Conservation (phyloP, 2,329 filamentous ascomycete species). For the Trichophyton mentagrophytes region DNA sequence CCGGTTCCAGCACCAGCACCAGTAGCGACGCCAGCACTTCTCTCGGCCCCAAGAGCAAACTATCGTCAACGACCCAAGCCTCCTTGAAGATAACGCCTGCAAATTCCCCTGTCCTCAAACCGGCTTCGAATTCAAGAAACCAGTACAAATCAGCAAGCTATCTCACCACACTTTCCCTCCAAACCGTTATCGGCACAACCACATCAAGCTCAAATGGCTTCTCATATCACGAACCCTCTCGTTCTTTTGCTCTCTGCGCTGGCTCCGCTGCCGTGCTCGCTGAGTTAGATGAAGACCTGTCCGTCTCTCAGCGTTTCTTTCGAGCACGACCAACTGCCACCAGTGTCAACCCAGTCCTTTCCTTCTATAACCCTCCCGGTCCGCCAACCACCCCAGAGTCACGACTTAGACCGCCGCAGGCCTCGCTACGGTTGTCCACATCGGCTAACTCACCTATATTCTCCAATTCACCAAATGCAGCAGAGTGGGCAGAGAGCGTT, state of each 20-base stretch:
- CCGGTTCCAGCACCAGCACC: constrained; percentile 23
- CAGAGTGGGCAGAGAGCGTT: constrained; percentile 46
- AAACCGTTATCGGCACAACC: constrained; percentile 82
- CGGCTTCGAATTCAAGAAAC: constrained; percentile 46
- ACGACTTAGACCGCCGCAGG: constrained; percentile 45
- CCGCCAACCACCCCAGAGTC: constrained; percentile 43
- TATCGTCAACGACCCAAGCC: constrained; percentile 19
- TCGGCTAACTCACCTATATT: constrained; percentile 32
- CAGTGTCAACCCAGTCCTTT: constrained; percentile 50
- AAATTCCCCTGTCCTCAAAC: constrained; percentile 56
- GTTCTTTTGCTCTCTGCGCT: constrained; percentile 74
- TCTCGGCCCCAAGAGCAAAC: constrained; percentile 25
- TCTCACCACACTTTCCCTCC: constrained; percentile 51
- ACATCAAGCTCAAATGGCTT: constrained; percentile 75
- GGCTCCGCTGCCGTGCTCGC: constrained; percentile 89
- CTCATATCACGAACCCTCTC: constrained; percentile 58
- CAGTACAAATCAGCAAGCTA: constrained; percentile 39
- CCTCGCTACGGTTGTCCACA: constrained; percentile 23
- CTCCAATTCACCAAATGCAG: constrained; percentile 15
- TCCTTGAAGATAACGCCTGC: constrained; percentile 59
- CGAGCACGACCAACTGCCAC: constrained; percentile 62
- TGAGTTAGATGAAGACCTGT: constrained; percentile 54
- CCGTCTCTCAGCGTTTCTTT: constrained; percentile 71
- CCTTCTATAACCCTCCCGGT: constrained; percentile 43
- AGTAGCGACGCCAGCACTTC: constrained; percentile 11